These are phyloP conservation scores for Colletotrichum paranaense DNA, from an alignment of 2,329 filamentous ascomycete genomes.

Conservation along the genomic window DNA sequence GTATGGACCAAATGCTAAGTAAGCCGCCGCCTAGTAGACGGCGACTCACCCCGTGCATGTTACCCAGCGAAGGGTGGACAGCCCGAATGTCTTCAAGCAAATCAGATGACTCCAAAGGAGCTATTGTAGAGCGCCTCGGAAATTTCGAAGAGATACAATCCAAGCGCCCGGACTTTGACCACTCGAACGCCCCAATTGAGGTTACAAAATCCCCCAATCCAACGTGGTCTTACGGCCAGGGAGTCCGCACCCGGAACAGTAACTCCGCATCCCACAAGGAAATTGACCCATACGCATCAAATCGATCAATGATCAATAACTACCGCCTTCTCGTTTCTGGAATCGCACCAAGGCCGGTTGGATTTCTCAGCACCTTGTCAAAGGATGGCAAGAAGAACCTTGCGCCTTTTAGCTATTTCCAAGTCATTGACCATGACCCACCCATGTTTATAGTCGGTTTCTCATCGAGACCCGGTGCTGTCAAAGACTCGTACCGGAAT, in stretches of 20 bases:
- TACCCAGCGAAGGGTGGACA: not conserved
- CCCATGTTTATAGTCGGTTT: conserved; percentile 79
- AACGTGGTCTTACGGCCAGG: conserved; percentile 69
- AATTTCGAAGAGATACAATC: conserved; percentile 80
- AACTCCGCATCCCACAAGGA: conserved; percentile 65
- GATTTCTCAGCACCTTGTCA: conserved; percentile 66
- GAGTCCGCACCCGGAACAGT: conserved; percentile 49
- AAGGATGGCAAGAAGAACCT: conserved; percentile 77
- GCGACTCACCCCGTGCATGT: not conserved
- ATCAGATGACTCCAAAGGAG: not conserved
- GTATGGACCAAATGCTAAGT: not conserved
- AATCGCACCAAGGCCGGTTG: conserved; percentile 55
- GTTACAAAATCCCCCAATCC: conserved; percentile 73
- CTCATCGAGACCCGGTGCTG: conserved; percentile 54
- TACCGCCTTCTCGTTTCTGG: conserved; percentile 94
- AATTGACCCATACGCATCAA: conserved; percentile 83
- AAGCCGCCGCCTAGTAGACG: not conserved
- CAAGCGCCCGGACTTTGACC: conserved; percentile 70
- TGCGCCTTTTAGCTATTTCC: conserved; percentile 89
- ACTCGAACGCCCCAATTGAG: conserved; percentile 54
- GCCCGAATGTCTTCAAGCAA: not conserved
- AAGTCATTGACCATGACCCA: conserved; percentile 86
- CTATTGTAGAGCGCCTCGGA: not conserved
- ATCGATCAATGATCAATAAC: conserved; percentile 76
- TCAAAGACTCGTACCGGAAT: conserved; percentile 85